Percentiles rank a stretch among this genome's conserved stretches.
Conservation (phyloP, 2,329 filamentous ascomycete genomes). For the Pyricularia grisea region DNA sequence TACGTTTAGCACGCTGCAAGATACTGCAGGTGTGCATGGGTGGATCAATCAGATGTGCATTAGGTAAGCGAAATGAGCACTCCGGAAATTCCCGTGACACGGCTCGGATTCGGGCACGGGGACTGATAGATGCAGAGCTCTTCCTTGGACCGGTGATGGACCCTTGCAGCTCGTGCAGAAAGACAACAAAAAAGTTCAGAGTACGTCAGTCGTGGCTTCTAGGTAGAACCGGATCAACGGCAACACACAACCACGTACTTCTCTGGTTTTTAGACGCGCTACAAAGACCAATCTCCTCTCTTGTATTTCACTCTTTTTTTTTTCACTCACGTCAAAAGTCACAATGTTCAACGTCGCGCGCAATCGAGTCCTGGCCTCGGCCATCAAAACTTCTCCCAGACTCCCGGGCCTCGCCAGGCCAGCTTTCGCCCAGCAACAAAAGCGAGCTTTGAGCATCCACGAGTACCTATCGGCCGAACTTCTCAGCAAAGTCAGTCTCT, state of each 20-base stretch:
- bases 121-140: not conserved
- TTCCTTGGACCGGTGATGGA: not conserved
- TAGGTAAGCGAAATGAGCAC: not conserved
- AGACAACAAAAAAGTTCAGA: not conserved
- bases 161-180: not conserved
- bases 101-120: not conserved
- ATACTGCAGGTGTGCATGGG: not conserved
- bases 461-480: constrained; percentile 96
- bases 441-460: constrained; percentile 88
- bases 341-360: constrained; percentile 85
- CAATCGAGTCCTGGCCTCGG: constrained; percentile 70
- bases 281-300: not conserved
- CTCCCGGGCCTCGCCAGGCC: constrained; percentile 42
- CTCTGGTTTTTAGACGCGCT: not conserved
- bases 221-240: not conserved
- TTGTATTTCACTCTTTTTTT: not conserved
- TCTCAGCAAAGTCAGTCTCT: constrained; percentile 54
- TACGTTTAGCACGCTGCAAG: too few relatives aligned
- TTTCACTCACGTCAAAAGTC: constrained; percentile 7
- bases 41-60: not conserved
- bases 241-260: not conserved
- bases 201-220: not conserved
- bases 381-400: constrained; percentile 49
- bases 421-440: constrained; percentile 51
- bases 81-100: not conserved